Evolutionary conservation across 1,284 basidiomycete genomes (phyloP), one percentile per base, ranked within the genome.

Genomic region (Cutaneotrichosporon mucoides): DNA sequence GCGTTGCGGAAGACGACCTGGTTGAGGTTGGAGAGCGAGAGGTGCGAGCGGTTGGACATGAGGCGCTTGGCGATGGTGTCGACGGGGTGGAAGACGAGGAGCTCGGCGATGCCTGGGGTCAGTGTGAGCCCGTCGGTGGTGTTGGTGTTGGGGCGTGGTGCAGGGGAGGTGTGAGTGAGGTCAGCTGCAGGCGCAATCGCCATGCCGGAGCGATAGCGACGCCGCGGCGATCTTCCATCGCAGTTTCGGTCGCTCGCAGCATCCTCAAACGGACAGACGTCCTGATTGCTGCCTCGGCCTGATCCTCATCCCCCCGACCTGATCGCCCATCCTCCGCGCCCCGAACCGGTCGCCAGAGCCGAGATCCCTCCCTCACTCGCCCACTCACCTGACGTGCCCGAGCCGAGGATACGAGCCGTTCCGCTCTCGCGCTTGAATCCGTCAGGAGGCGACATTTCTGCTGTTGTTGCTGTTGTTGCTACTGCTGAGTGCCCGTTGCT

Each of bases 11-110:
- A 99, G 76, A 99, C 83, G 80, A 98, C 87, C 56, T 83, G 75
- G 57, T 85, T 86, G 48, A 93, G 77, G 15, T 82, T 82, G 44
- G 82, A 78, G 46, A 83, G 66, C 38, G 87, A 84, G 66, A 90
- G 86, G 84, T 90, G 65, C 63, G 82, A 82, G 82, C 92, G 92
- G 85, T 98, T 97, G 76, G 91, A 93, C 95, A 98, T 98, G 63
- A 99, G 80, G 45, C 95, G 87, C 80, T 99, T 99, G 16, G 95
- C 92, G 61, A 98, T 88, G 1, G 95, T 99, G 80, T 98, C 94
- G 16, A 92, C 89, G 24, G 90, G 90, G 76, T 92, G 90, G 81
- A 93, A 92, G 47, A 92, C 84, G 68, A 95, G 79, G 59, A 99
- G 84, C 82, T 99, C 95, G 67, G 94, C 93, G 71, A 99, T 84